Evolutionary conservation across 768 basidiomycete species (phyloP).

Genomic region (Boletus subcaerulescens): DNA sequence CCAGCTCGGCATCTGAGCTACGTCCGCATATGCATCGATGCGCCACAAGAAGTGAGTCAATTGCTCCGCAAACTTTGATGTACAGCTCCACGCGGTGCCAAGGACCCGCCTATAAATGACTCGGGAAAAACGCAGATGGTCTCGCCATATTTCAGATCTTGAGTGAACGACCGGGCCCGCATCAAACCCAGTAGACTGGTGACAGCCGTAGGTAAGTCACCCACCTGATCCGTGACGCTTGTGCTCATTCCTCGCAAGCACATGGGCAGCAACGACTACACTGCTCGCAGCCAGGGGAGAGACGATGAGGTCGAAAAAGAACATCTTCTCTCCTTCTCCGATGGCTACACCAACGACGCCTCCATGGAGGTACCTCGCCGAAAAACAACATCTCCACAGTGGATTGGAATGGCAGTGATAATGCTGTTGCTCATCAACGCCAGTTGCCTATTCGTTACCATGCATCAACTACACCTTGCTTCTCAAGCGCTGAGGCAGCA

Average conservation of each 20-base stretch:
- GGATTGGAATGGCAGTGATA: conserved; percentile 18
- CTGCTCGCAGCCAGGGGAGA: conserved; percentile 1
- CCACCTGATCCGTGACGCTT: background rate
- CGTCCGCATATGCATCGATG: background rate
- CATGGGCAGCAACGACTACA: conserved; percentile 17
- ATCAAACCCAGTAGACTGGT: background rate
- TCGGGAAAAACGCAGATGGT: background rate
- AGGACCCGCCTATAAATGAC: conserved; percentile 7
- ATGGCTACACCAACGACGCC: background rate
- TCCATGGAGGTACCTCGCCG: conserved; percentile 4
- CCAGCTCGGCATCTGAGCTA: background rate
- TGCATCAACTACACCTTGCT: conserved; percentile 12
- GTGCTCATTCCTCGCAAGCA: conserved; percentile 4
- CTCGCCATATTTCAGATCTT: background rate
- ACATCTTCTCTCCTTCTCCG: conserved; percentile 8
- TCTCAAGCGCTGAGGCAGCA: conserved; percentile 18
- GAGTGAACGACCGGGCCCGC: background rate
- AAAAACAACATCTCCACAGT: background rate
- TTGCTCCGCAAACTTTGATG: background rate
- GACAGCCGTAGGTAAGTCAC: conserved; percentile 1
- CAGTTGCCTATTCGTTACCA: conserved; percentile 19
- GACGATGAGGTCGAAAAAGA: conserved; percentile 19
- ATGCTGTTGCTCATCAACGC: conserved; percentile 23
- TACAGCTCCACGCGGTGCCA: background rate
- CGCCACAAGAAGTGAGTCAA: background rate